A percentile compares a stretch with the other conserved stretches of the same genome.
phyloP scores from a whole-genome alignment of 1,284 basidiomycete genomes.

The Rhodofomes roseus region DNA sequence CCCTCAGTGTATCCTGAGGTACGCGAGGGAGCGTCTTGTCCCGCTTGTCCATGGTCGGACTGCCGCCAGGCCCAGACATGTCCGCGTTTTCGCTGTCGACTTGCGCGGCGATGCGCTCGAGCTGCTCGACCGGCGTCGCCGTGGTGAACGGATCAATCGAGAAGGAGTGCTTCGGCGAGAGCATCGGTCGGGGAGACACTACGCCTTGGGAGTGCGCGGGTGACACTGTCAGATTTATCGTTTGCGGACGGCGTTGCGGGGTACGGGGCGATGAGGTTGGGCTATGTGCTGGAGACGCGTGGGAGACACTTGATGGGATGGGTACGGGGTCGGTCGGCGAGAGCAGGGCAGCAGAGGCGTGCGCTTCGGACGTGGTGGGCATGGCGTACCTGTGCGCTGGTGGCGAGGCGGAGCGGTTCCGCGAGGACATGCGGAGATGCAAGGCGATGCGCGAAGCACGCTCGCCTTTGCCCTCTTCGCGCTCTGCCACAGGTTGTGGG shows the following conservation, averaged over 20 bases:
- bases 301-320: neutral
- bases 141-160: constrained; percentile 35
- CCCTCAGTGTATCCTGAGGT: constrained; percentile 34
- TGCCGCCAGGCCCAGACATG: constrained; percentile 13
- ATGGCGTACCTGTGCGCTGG: constrained; percentile 34
- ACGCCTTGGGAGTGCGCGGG: constrained; percentile 29
- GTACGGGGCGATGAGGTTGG: constrained; percentile 17
- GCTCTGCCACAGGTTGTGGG: constrained; percentile 26
- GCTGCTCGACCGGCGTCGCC: constrained; percentile 47
- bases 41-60: constrained; percentile 7
- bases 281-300: neutral
- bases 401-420: constrained; percentile 61
- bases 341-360: constrained; percentile 2
- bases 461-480: constrained; percentile 58
- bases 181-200: constrained; percentile 56
- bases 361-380: constrained; percentile 13
- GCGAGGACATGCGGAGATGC: constrained; percentile 53
- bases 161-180: constrained; percentile 54
- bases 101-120: constrained; percentile 67
- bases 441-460: constrained; percentile 54
- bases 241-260: constrained; percentile 1
- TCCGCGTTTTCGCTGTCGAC: constrained; percentile 30
- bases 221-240: constrained; percentile 13
- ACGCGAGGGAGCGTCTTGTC: constrained; percentile 62
- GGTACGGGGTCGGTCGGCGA: constrained; percentile 5